These are phyloP conservation scores for Liriodendron chinense DNA, from an alignment of 164 flowering plant species.

Conservation along the genomic window DNA sequence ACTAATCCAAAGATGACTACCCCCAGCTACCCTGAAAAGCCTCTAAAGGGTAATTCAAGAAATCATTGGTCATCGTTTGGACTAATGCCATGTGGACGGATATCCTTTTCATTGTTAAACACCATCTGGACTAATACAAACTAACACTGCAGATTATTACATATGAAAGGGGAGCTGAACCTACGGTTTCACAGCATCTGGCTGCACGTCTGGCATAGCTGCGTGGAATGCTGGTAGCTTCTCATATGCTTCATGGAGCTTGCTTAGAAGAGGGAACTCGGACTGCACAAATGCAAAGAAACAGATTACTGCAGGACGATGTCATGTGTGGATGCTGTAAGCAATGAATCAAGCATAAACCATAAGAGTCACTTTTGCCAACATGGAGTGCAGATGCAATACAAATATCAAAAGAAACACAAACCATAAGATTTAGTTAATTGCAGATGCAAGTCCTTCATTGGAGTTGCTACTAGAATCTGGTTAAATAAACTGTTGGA, in stretches of 20 bases:
- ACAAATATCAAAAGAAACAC: not conserved
- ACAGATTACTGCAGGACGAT: not conserved
- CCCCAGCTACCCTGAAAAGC: not conserved
- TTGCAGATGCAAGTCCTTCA: not conserved
- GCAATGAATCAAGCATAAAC: not conserved
- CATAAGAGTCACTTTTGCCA: not conserved
- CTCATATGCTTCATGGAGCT: conserved; percentile 47
- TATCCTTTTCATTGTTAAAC: not conserved
- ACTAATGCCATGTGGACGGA: no score
- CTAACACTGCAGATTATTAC: not conserved
- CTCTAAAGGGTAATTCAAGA: not conserved
- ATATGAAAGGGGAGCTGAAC: conserved; percentile 1
- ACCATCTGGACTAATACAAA: not conserved
- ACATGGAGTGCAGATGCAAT: not conserved
- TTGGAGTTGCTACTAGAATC: not conserved
- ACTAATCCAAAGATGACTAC: not conserved
- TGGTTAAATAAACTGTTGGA: not conserved
- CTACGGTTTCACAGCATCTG: conserved; percentile 35
- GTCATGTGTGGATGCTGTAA: not conserved
- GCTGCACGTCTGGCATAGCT: conserved; percentile 63
- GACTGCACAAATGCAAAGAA: conserved; percentile 34
- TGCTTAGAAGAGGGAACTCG: conserved; percentile 47
- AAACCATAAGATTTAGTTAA: not conserved
- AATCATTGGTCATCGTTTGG: not conserved
- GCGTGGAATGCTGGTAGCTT: conserved; percentile 51